These are phyloP conservation scores for Auricularia sp. DNA, from an alignment of 768 basidiomycete genomes.

Conservation along the genomic window DNA sequence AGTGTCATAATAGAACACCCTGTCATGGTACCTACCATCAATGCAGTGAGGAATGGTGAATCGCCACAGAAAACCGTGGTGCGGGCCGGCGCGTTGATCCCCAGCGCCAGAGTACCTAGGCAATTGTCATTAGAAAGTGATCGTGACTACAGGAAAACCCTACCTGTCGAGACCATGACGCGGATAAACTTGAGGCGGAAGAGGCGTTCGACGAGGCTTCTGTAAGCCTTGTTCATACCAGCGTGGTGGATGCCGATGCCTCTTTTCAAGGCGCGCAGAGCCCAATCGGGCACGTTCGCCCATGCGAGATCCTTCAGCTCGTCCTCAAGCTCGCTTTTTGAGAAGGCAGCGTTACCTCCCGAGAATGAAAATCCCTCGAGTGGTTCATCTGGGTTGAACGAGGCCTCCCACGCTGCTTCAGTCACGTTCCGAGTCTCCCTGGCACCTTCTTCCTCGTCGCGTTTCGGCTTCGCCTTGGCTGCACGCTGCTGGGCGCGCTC, in stretches of 20 bases:
- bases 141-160: slow-evolving; percentile 2
- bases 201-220: slow-evolving; percentile 49
- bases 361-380: slow-evolving; percentile 52
- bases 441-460: slow-evolving; percentile 19
- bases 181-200: slow-evolving; percentile 54
- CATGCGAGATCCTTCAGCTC: slow-evolving; percentile 33
- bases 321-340: slow-evolving; percentile 36
- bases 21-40: slow-evolving; percentile 36
- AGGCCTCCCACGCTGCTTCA: slow-evolving; percentile 35
- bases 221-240: slow-evolving; percentile 56
- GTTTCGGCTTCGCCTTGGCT: slow-evolving; percentile 28
- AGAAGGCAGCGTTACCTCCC: slow-evolving; percentile 30
- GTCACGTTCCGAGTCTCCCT: slow-evolving; percentile 10
- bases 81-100: slow-evolving; percentile 65
- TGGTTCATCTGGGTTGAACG: slow-evolving; percentile 50
- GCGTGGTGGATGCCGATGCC: slow-evolving; percentile 63
- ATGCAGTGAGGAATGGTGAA: slow-evolving; percentile 48
- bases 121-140: background rate
- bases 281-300: slow-evolving; percentile 30
- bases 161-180: slow-evolving; percentile 58
- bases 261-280: slow-evolving; percentile 37
- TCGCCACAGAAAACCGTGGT: slow-evolving; percentile 56
- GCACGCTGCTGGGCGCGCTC: slow-evolving; percentile 32
- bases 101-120: slow-evolving; percentile 55
- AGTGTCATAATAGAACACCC: slow-evolving; percentile 9